These are phyloP conservation scores for Alternaria infectoria DNA, from an alignment of 2,329 filamentous ascomycete species.

Conservation along the genomic window DNA sequence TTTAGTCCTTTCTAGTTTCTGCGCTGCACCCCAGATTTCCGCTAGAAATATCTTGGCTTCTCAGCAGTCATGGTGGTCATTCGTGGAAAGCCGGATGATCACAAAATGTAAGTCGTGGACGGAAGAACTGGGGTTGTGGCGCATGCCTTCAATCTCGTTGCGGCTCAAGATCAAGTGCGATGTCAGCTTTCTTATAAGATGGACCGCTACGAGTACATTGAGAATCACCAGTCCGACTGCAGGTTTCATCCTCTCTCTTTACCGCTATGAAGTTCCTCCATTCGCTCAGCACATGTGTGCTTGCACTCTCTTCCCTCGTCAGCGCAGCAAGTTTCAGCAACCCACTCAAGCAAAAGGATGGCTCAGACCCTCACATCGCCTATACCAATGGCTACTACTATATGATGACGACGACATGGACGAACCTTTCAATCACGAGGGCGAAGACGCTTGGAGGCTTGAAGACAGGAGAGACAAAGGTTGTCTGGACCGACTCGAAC, in stretches of 20 bases:
- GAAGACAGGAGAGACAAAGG: constrained; percentile 60
- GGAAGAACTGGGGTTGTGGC: neutral
- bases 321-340: constrained; percentile 57
- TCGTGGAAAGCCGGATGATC: neutral
- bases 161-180: neutral
- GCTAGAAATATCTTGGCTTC: neutral
- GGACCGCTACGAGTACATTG: neutral
- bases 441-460: constrained; percentile 62
- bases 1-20: neutral
- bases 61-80: neutral
- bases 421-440: constrained; percentile 61
- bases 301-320: constrained; percentile 28
- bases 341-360: constrained; percentile 58
- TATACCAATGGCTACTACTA: constrained; percentile 64
- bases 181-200: neutral
- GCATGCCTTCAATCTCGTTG: neutral
- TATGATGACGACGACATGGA: constrained; percentile 63
- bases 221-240: neutral
- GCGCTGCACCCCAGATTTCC: neutral
- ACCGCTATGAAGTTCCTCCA: constrained; percentile 23
- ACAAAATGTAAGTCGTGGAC: neutral
- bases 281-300: constrained; percentile 14
- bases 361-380: constrained; percentile 61
- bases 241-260: neutral
- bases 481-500: constrained; percentile 58